A percentile compares a stretch with the other conserved stretches of the same genome.
Evolutionary conservation across 1,284 basidiomycete genomes (phyloP).

Genomic region (Bjerkandera adusta): DNA sequence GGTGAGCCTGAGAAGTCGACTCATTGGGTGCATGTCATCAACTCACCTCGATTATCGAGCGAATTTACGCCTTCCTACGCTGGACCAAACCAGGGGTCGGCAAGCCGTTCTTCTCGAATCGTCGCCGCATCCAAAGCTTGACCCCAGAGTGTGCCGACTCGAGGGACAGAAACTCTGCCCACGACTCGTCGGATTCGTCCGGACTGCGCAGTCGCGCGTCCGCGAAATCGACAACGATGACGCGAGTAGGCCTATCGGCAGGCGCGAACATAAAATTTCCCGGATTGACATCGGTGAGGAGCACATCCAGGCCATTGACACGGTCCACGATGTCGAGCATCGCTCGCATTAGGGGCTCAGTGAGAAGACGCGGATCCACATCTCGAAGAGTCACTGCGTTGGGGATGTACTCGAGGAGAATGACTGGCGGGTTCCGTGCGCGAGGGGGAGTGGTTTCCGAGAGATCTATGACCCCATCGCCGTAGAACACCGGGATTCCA

Average conservation of each 20-base stretch:
- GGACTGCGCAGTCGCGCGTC: not conserved
- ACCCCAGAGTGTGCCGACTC: too few species aligned
- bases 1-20: too few species aligned
- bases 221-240: slow-evolving; percentile 12
- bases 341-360: slow-evolving; percentile 1
- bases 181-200: slow-evolving; percentile 3
- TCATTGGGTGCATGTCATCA: too few species aligned
- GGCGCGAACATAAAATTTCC: slow-evolving; percentile 10
- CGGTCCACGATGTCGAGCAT: not conserved
- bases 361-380: not conserved
- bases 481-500: not conserved
- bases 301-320: slow-evolving; percentile 3
- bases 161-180: too few species aligned
- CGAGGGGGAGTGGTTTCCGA: not conserved
- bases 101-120: too few species aligned
- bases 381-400: not conserved
- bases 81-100: too few species aligned
- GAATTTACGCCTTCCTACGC: too few species aligned
- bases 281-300: slow-evolving; percentile 4
- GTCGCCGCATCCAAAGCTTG: too few species aligned
- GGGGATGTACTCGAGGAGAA: not conserved
- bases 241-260: slow-evolving; percentile 1
- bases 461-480: not conserved
- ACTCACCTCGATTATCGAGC: too few species aligned
- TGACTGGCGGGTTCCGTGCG: not conserved